A percentile compares a stretch with the other conserved stretches of the same genome.
phyloP scores from a whole-genome alignment of 805 yeast species.

The Saccharomycopsis capsularis region DNA sequence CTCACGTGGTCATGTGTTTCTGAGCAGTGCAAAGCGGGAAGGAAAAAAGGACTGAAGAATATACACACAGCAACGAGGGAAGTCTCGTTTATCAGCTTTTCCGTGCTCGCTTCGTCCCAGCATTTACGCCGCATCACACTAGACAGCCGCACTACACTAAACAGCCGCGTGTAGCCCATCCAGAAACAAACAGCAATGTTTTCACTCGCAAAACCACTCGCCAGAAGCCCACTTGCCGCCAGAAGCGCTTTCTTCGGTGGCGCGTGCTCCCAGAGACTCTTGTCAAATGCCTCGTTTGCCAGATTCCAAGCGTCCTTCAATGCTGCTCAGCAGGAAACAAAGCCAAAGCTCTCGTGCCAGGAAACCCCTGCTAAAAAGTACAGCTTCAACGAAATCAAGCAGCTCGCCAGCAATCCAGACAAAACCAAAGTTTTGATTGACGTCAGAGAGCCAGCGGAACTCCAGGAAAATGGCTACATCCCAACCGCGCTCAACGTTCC shows the following conservation, averaged over 20 bases:
- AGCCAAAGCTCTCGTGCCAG: constrained; percentile 6
- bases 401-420: constrained; percentile 36
- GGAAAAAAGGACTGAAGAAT: too few relatives aligned
- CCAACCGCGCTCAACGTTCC: constrained; percentile 87
- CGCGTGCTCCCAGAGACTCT: too few relatives aligned
- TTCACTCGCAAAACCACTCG: too few relatives aligned
- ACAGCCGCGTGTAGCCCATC: too few relatives aligned
- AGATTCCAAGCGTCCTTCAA: background rate
- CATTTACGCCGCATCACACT: too few relatives aligned
- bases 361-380: constrained; percentile 38
- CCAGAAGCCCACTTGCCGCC: background rate
- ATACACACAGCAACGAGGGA: too few relatives aligned
- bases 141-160: too few relatives aligned
- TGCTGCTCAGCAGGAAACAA: background rate
- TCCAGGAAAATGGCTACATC: constrained; percentile 56
- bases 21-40: too few relatives aligned
- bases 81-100: too few relatives aligned
- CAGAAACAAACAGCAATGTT: too few relatives aligned
- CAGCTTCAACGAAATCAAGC: constrained; percentile 45
- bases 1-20: too few relatives aligned
- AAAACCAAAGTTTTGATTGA: constrained; percentile 61
- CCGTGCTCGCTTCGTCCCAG: too few relatives aligned
- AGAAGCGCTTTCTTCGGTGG: constrained; percentile 3
- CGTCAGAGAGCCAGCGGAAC: constrained; percentile 88
- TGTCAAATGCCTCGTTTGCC: background rate